Evolutionary conservation across 2,329 filamentous ascomycete species (phyloP), one percentile per base, ranked within the genome.

Genomic region (Microsporum audouinii): DNA sequence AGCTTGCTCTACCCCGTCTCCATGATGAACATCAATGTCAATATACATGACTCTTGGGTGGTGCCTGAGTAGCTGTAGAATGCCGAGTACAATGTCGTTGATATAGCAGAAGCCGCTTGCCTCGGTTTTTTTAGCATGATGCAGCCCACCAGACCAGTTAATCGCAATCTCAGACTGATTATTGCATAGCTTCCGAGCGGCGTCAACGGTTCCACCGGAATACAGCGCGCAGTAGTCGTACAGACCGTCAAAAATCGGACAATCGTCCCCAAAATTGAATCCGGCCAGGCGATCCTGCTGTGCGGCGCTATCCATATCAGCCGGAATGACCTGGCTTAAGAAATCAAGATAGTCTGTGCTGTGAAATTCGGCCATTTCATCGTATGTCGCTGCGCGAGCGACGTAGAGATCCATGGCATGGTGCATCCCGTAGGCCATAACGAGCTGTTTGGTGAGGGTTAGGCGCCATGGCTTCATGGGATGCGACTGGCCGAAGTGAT

Each of bases 391-490:
- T 10, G 87, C 83, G 31, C 91, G 84, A 29, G 92, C 84, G 58
- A 90, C 82, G 75, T 95, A 96, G 66, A 92, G 87, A 75, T 97
- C 91, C 94, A 99, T 97, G 64, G 90, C 91, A 69, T 92, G 88
- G 68, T 95, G 91, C 82, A 99, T 89, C 66, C 94, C 94, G 73
- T 97, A 97, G 1, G 90, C 88, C 71, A 95, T 87, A 65, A 99
- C 90, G 55, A 99, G 83, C 69, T 94, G 90, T 74, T 99, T 97
- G 61, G 94, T 95, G 60, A 99, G 82, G 14, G 91, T 96, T 65
- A 99, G 79, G 39, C 94, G 89, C 92, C 94, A 97, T 62, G 94
- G 94, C 74, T 99, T 99, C 94, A 99, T 99, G 23, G 94, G 94
- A 78, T 99, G 94, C 7, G 89, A 91, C 76, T 89, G 88, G 66